Conservation (phyloP, 164 flowering plant genomes). For the Stephania yunnanensis region DNA sequence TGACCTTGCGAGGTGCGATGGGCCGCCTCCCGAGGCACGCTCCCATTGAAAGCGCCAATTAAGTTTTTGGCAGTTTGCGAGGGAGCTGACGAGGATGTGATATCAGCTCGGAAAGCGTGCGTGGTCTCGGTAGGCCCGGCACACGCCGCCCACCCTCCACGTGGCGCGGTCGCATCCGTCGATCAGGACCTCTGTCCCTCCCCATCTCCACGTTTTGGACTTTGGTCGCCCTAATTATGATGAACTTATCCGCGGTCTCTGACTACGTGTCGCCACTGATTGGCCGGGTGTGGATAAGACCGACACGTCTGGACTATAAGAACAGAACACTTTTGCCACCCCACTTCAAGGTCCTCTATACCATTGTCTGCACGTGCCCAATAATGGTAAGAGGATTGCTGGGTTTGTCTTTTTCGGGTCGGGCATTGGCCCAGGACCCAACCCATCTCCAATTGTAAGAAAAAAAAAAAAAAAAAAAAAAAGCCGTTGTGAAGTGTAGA, state of each 20-base stretch:
- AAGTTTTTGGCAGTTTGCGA: not conserved
- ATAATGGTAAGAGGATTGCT: not conserved
- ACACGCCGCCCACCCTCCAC: not conserved
- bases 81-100: not conserved
- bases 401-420: not conserved
- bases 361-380: not conserved
- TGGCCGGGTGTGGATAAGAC: not conserved
- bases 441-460: too few species aligned
- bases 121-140: not conserved
- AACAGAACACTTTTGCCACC: not conserved
- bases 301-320: not conserved
- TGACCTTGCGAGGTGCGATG: not conserved
- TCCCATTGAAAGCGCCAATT: not conserved
- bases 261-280: not conserved
- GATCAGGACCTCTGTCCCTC: not conserved
- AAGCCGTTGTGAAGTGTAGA: too few species aligned
- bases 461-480: too few species aligned
- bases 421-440: not conserved
- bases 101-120: not conserved
- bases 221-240: not conserved
- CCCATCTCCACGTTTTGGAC: not conserved
- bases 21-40: not conserved
- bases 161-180: not conserved
- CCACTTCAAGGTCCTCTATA: not conserved
- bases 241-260: not conserved